Conservation (phyloP, 2,329 filamentous ascomycete genomes). For the Sporothrix curviconia region DNA sequence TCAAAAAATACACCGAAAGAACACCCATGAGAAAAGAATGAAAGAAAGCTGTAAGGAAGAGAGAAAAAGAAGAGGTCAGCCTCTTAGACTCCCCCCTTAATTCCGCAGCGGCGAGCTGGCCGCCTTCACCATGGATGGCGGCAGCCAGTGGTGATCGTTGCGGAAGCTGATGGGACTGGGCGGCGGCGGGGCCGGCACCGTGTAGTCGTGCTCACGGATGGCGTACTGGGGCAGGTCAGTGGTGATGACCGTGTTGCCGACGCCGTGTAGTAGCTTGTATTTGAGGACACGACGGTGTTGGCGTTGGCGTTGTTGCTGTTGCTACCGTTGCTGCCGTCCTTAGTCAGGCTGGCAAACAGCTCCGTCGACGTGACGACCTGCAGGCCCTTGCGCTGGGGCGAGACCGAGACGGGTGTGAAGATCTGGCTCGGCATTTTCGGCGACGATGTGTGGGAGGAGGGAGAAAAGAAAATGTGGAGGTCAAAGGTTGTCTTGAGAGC, state of each 20-base stretch:
- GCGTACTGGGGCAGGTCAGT: slow-evolving; percentile 43
- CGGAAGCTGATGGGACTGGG: slow-evolving; percentile 58
- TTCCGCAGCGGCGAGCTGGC: slow-evolving; percentile 6
- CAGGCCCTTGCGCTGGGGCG: slow-evolving; percentile 40
- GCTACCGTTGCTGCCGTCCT: no score
- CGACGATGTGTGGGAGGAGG: not conserved
- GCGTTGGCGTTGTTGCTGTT: no score
- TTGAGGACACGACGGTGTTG: not conserved
- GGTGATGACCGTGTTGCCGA: slow-evolving; percentile 33
- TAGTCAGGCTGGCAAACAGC: slow-evolving; percentile 46
- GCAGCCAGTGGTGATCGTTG: slow-evolving; percentile 49
- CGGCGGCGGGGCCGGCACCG: slow-evolving; percentile 58
- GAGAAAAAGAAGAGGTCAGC: no score
- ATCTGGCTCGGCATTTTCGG: slow-evolving; percentile 37
- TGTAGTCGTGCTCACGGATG: slow-evolving; percentile 54
- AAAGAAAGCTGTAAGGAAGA: no score
- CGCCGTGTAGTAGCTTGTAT: not conserved
- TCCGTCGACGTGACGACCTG: slow-evolving; percentile 43
- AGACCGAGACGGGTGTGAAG: slow-evolving; percentile 41
- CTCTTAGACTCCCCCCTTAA: no score
- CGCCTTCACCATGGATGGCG: slow-evolving; percentile 24
- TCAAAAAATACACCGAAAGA: no score
- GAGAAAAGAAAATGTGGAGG: slow-evolving; percentile 3
- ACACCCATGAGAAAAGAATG: no score
- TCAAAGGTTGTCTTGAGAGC: no score